Conservation (phyloP, 306 rosid genomes). For the Quercus robur region DNA sequence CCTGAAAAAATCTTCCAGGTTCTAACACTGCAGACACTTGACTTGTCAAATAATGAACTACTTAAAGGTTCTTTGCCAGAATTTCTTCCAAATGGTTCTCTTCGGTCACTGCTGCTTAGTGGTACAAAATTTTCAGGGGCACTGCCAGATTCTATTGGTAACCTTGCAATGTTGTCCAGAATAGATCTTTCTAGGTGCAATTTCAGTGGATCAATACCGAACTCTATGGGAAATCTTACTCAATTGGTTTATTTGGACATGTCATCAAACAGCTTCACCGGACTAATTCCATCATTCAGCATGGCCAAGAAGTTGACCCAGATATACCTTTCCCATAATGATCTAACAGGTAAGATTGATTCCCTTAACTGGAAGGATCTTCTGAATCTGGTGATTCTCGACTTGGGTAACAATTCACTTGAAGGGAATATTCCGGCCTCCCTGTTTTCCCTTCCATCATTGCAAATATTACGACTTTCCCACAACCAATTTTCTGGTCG, state of each 20-base stretch:
- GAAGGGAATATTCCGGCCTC: constrained; percentile 20
- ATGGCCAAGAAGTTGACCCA: constrained; percentile 19
- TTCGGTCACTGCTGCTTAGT: background rate
- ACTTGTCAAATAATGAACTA: constrained; percentile 16
- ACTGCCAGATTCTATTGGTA: constrained; percentile 19
- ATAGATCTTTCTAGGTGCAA: constrained; percentile 9
- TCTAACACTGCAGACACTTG: constrained; percentile 21
- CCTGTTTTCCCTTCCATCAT: constrained; percentile 16
- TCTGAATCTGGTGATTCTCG: constrained; percentile 2
- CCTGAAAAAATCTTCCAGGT: constrained; percentile 28
- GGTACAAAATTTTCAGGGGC: constrained; percentile 28
- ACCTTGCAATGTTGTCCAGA: constrained; percentile 19
- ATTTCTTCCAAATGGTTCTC: constrained; percentile 13
- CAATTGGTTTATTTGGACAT: constrained; percentile 28
- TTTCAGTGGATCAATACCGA: constrained; percentile 31
- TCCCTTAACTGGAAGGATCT: constrained; percentile 16
- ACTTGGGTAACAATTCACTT: constrained; percentile 17
- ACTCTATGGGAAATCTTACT: constrained; percentile 18
- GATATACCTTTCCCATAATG: constrained; percentile 16
- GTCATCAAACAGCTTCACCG: constrained; percentile 25
- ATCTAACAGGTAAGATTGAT: constrained; percentile 6
- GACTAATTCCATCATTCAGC: constrained; percentile 35
- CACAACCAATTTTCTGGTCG: constrained; percentile 24
- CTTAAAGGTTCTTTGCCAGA: constrained; percentile 35
- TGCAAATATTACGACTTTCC: constrained; percentile 11